Evolutionary conservation across 768 basidiomycete genomes (phyloP).

Genomic region (Chalciporus pseudorubinellus): DNA sequence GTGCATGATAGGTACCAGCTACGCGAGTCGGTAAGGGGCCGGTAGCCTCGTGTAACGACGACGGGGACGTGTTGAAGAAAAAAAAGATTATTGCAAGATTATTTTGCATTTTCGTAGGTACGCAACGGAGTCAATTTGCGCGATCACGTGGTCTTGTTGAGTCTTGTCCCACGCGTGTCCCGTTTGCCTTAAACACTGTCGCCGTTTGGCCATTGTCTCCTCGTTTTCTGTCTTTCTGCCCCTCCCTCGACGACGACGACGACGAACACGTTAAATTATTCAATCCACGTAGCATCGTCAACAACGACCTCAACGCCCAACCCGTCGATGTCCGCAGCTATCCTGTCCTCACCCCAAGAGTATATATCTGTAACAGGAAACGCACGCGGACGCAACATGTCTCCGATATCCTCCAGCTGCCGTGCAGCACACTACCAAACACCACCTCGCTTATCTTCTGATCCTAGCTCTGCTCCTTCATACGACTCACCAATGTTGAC

Average conservation of each 20-base stretch:
- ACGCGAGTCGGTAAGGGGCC: neutral
- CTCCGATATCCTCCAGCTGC: slow-evolving; percentile 33
- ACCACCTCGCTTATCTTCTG: slow-evolving; percentile 31
- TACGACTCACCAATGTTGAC: slow-evolving; percentile 61
- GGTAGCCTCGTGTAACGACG: slow-evolving; percentile 36
- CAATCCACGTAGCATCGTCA: slow-evolving; percentile 4
- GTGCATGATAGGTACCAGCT: neutral
- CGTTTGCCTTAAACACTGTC: slow-evolving; percentile 29
- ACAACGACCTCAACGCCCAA: slow-evolving; percentile 5
- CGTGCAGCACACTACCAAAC: slow-evolving; percentile 32
- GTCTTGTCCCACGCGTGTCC: slow-evolving; percentile 29
- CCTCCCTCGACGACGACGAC: slow-evolving; percentile 19
- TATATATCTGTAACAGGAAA: slow-evolving; percentile 35
- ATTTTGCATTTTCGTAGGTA: neutral
- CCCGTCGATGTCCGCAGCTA: slow-evolving; percentile 20
- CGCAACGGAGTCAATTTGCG: slow-evolving; percentile 22
- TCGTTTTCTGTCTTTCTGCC: slow-evolving; percentile 16
- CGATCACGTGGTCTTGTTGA: slow-evolving; percentile 38
- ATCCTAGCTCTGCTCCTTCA: slow-evolving; percentile 26
- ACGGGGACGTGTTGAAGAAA: slow-evolving; percentile 15
- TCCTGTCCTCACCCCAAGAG: slow-evolving; percentile 33
- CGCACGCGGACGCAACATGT: slow-evolving; percentile 32
- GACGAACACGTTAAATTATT: slow-evolving; percentile 21
- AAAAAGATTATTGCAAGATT: neutral
- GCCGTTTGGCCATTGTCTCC: slow-evolving; percentile 8